A percentile compares a stretch with the other conserved stretches of the same genome.
These are phyloP conservation scores for Amanita phalloides DNA, from an alignment of 768 basidiomycete genomes.

Conservation along the genomic window DNA sequence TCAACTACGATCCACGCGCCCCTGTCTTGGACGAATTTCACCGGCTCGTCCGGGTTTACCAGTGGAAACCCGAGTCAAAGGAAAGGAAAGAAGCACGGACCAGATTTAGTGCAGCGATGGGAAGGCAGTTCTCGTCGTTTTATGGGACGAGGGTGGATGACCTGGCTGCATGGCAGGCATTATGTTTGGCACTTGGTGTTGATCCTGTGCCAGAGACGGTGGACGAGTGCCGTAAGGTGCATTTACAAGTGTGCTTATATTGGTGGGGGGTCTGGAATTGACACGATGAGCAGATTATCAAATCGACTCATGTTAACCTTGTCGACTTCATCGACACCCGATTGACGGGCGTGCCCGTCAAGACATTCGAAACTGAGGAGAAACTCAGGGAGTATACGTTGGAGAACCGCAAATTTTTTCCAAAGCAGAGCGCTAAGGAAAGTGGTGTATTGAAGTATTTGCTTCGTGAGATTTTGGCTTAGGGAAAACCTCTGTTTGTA, in stretches of 20 bases:
- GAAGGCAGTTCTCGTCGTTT: neutral
- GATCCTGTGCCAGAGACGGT: constrained; percentile 1
- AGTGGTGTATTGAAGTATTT: constrained; percentile 1
- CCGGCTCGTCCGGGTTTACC: neutral
- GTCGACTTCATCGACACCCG: constrained; percentile 2
- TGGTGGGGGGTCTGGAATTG: no score
- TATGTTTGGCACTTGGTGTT: neutral
- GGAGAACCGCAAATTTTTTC: neutral
- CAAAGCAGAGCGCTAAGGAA: constrained; percentile 1
- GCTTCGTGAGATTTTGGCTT: neutral
- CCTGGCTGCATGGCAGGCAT: neutral
- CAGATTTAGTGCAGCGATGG: neutral
- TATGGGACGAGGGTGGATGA: neutral
- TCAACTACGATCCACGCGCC: neutral
- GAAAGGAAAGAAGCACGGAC: neutral
- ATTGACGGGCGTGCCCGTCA: neutral
- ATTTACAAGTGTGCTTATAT: neutral
- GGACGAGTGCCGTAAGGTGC: neutral
- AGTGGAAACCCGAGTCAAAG: neutral
- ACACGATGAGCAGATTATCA: neutral
- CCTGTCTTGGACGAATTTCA: neutral
- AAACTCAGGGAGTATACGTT: neutral
- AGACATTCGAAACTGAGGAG: neutral
- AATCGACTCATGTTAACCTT: constrained; percentile 5
- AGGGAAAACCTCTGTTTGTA: neutral